phyloP scores from a whole-genome alignment of 305 asterid species.

The Fraxinus greggii region DNA sequence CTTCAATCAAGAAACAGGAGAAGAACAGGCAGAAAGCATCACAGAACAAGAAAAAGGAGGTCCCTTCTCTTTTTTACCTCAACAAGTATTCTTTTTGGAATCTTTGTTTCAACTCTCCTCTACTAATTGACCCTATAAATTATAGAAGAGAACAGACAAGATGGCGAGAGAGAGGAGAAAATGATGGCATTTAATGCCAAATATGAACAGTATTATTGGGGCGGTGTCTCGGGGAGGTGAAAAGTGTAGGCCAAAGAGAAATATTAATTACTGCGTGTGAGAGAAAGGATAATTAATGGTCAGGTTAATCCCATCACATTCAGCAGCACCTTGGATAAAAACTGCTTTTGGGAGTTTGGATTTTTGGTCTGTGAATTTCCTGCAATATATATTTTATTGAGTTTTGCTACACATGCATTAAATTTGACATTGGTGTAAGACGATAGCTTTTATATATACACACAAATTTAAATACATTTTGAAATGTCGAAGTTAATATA shows the following conservation, averaged over 20 bases:
- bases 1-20: not conserved
- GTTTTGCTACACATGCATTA: no score
- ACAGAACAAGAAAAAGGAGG: not conserved
- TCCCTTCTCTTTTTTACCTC: conserved; percentile 8
- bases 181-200: conserved; percentile 12
- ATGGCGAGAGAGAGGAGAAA: conserved; percentile 12
- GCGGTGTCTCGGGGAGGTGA: conserved; percentile 43
- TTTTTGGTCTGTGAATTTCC: not conserved
- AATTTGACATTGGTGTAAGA: no score
- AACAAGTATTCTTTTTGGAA: conserved; percentile 13
- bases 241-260: conserved; percentile 36
- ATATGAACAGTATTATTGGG: conserved; percentile 15
- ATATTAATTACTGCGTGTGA: conserved; percentile 19
- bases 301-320: conserved; percentile 15
- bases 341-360: not conserved
- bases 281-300: conserved; percentile 7
- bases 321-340: not conserved
- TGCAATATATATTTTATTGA: not conserved
- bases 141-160: conserved; percentile 8
- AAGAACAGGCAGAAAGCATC: not conserved
- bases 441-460: no score
- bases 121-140: conserved; percentile 26
- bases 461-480: not conserved
- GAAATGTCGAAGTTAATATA: not conserved
- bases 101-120: conserved; percentile 32